phyloP scores from a whole-genome alignment of 306 rosid genomes.

The Erythrophleum fordii region DNA sequence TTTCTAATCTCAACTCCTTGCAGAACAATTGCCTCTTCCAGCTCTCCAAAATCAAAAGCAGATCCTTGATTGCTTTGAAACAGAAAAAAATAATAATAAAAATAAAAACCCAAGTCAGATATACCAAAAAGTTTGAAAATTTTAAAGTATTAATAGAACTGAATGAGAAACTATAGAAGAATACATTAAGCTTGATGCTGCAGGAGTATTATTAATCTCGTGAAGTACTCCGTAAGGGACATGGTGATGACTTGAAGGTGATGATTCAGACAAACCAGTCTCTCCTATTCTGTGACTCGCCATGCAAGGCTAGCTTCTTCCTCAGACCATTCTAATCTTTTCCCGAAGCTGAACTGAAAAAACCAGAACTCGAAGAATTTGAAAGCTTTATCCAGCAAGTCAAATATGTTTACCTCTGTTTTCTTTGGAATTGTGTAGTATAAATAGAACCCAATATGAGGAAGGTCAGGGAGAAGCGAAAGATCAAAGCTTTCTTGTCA shows the following conservation, averaged over 20 bases:
- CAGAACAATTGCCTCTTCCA: constrained; percentile 87
- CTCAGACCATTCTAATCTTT: constrained; percentile 56
- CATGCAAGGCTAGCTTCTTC: constrained; percentile 56
- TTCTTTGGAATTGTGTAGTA: constrained; percentile 36
- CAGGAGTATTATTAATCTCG: constrained; percentile 53
- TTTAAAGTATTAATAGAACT: background rate
- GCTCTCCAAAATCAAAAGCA: constrained; percentile 89
- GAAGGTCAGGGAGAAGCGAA: constrained; percentile 37
- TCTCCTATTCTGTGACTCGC: constrained; percentile 76
- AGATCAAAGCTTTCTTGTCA: constrained; percentile 69
- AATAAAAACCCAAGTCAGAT: constrained; percentile 18
- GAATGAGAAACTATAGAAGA: constrained; percentile 32
- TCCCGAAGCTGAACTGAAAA: constrained; percentile 45
- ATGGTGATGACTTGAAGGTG: constrained; percentile 77
- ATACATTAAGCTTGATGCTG: constrained; percentile 74
- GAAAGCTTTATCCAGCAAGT: constrained; percentile 22
- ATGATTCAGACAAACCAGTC: constrained; percentile 79
- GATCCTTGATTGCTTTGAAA: constrained; percentile 68
- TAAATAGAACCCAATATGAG: constrained; percentile 43
- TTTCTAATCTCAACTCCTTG: constrained; percentile 74
- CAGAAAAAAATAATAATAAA: background rate
- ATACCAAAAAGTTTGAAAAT: constrained; percentile 13
- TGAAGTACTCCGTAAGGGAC: constrained; percentile 75
- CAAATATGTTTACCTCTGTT: constrained; percentile 48
- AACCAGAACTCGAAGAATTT: constrained; percentile 36